Conservation (phyloP, 1,284 basidiomycete genomes). For the Ustilago bromivora region DNA sequence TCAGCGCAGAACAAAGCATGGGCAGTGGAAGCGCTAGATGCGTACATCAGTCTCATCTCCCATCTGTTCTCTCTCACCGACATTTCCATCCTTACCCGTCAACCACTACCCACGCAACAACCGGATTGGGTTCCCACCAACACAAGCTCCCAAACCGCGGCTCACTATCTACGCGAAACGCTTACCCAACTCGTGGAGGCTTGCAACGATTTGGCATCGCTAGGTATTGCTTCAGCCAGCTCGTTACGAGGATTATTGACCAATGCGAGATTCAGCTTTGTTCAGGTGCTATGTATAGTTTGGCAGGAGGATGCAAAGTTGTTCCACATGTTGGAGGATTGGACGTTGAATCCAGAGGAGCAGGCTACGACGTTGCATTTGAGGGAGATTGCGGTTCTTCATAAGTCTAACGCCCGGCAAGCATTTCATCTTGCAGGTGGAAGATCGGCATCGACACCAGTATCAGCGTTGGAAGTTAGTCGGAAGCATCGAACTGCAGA, state of each 20-base stretch:
- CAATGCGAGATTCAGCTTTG: slow-evolving; percentile 87
- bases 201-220: slow-evolving; percentile 81
- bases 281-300: slow-evolving; percentile 80
- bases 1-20: slow-evolving; percentile 87
- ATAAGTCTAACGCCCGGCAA: slow-evolving; percentile 81
- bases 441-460: slow-evolving; percentile 65
- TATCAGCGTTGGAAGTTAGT: slow-evolving; percentile 27
- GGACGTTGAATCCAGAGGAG: slow-evolving; percentile 76
- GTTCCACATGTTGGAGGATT: slow-evolving; percentile 87
- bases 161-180: slow-evolving; percentile 82
- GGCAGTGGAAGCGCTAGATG: slow-evolving; percentile 88
- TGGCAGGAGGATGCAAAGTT: slow-evolving; percentile 89
- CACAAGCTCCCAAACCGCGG: slow-evolving; percentile 84
- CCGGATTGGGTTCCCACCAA: slow-evolving; percentile 80
- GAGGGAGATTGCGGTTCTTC: slow-evolving; percentile 82
- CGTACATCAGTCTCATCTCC: slow-evolving; percentile 86
- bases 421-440: slow-evolving; percentile 88
- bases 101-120: slow-evolving; percentile 71
- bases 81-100: slow-evolving; percentile 75
- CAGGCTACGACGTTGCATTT: slow-evolving; percentile 74
- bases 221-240: slow-evolving; percentile 78
- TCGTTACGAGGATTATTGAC: slow-evolving; percentile 80
- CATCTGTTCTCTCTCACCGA: slow-evolving; percentile 88
- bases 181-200: slow-evolving; percentile 87
- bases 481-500: slow-evolving; percentile 25